phyloP scores from a whole-genome alignment of 805 yeast species.

The Wickerhamiella slavikovae region DNA sequence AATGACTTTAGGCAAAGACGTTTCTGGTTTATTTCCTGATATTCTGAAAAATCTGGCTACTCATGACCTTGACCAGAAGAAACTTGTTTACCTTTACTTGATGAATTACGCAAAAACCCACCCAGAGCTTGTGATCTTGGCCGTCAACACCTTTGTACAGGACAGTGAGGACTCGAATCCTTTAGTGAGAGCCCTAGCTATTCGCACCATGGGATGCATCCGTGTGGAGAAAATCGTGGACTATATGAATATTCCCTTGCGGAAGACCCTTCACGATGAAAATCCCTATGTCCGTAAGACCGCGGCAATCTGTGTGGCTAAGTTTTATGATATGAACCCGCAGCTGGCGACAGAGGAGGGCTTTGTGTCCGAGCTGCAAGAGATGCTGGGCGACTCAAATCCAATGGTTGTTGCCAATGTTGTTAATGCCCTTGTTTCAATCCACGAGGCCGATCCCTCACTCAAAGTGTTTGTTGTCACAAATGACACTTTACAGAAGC shows the following conservation, averaged over 20 bases:
- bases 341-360: constrained; percentile 73
- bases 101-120: constrained; percentile 96
- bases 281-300: constrained; percentile 96
- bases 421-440: constrained; percentile 66
- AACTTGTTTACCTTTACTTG: constrained; percentile 77
- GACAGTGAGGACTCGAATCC: constrained; percentile 97
- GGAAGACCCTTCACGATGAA: constrained; percentile 70
- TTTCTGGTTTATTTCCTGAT: constrained; percentile 84
- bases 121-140: constrained; percentile 88
- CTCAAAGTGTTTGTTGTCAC: constrained; percentile 26
- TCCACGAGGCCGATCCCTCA: constrained; percentile 43
- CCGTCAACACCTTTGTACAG: constrained; percentile 87
- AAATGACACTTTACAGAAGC: constrained; percentile 26
- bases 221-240: constrained; percentile 90
- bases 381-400: constrained; percentile 62
- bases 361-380: constrained; percentile 46
- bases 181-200: constrained; percentile 82
- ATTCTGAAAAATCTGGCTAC: constrained; percentile 93
- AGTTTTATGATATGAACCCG: constrained; percentile 69
- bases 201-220: constrained; percentile 96
- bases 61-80: constrained; percentile 89
- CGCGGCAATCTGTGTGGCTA: constrained; percentile 94
- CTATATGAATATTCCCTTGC: constrained; percentile 77
- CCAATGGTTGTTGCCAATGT: constrained; percentile 98
- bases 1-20: constrained; percentile 96